phyloP scores from a whole-genome alignment of 805 yeast genomes.

The Wickerhamomyces chaumierensis region DNA sequence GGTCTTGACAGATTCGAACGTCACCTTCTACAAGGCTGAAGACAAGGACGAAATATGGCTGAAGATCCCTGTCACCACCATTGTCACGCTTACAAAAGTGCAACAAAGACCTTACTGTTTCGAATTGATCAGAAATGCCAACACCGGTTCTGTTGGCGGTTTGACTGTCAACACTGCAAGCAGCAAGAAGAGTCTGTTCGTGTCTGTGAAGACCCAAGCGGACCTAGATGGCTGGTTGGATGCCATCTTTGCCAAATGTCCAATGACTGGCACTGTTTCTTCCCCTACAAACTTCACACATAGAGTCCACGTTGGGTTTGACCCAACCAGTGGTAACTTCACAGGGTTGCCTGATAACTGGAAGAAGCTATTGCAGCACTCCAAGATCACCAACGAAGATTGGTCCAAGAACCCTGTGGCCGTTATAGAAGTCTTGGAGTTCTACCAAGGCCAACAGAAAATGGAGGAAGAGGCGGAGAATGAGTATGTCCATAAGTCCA shows the following conservation, averaged over 20 bases:
- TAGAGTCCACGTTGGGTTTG: conserved; percentile 89
- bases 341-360: conserved; percentile 91
- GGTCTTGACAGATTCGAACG: conserved; percentile 62
- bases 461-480: conserved; percentile 23
- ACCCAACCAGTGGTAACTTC: conserved; percentile 63
- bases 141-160: conserved; percentile 1
- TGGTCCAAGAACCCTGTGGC: conserved; percentile 91
- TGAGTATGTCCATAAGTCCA: neutral
- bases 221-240: conserved; percentile 89
- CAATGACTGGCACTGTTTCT: conserved; percentile 57
- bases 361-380: conserved; percentile 72
- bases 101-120: conserved; percentile 71
- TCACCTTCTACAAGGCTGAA: conserved; percentile 69
- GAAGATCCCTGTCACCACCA: conserved; percentile 45
- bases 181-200: conserved; percentile 50
- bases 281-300: conserved; percentile 87
- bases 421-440: conserved; percentile 81
- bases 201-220: conserved; percentile 65
- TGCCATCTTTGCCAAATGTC: conserved; percentile 70
- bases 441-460: conserved; percentile 54
- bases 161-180: neutral
- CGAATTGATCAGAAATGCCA: conserved; percentile 43
- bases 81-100: conserved; percentile 53
- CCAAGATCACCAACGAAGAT: conserved; percentile 82
- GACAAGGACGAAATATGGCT: conserved; percentile 33